Percentiles rank a stretch among this genome's conserved stretches.
phyloP scores from a whole-genome alignment of 2,329 filamentous ascomycete genomes.

The Fusarium sp. region DNA sequence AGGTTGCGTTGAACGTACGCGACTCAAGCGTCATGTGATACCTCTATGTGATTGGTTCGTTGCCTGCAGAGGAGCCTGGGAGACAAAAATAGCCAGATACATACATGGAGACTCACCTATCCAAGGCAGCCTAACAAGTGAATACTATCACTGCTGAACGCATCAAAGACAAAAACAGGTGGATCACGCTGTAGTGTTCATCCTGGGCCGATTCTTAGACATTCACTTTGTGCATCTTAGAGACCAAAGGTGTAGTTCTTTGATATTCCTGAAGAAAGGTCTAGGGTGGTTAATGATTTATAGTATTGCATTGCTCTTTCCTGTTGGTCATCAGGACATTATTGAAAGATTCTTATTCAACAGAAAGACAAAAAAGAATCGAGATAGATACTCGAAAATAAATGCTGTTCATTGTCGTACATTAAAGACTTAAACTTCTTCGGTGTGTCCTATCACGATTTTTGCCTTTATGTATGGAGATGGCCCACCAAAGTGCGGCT shows the following conservation, averaged over 20 bases:
- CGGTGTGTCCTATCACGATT: not conserved
- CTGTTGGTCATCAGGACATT: not conserved
- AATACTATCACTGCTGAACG: not conserved
- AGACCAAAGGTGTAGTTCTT: not conserved
- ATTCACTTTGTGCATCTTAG: not conserved
- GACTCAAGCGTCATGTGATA: conserved; percentile 29
- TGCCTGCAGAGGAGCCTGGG: not conserved
- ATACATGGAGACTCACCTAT: not conserved
- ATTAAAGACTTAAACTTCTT: not conserved
- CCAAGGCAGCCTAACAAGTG: not conserved
- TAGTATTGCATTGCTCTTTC: not conserved
- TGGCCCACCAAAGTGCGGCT: conserved; percentile 27
- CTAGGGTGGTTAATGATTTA: not conserved
- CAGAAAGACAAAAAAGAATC: not conserved
- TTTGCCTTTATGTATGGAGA: not conserved
- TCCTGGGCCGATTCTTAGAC: not conserved
- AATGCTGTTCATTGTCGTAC: not conserved
- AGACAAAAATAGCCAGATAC: not conserved
- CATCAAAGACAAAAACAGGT: not conserved
- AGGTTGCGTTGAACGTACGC: conserved; percentile 39
- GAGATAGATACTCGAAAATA: not conserved
- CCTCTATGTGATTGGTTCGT: not conserved
- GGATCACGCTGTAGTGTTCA: not conserved
- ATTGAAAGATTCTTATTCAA: not conserved
- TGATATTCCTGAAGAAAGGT: not conserved